Conservation (phyloP, 352 stramenopile genomes). For the Albugo laibachii region DNA sequence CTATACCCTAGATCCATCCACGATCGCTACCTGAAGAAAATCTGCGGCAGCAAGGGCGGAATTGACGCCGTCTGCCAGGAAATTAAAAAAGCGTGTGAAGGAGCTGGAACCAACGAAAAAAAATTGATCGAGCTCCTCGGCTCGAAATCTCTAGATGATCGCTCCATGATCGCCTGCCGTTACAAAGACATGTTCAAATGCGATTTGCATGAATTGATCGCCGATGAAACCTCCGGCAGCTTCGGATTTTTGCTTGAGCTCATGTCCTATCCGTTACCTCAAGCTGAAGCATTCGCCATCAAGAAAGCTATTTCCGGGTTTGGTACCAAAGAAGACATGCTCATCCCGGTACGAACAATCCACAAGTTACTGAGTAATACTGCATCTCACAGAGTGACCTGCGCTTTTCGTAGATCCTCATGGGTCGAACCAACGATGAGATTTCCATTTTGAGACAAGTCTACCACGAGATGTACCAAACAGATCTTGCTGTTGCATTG, state of each 20-base stretch:
- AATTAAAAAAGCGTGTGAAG: constrained; percentile 42
- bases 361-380: too few relatives aligned
- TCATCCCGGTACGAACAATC: constrained; percentile 29
- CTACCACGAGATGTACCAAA: constrained; percentile 57
- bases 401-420: constrained; percentile 18
- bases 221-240: constrained; percentile 39
- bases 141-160: constrained; percentile 21
- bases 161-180: constrained; percentile 32
- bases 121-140: constrained; percentile 29
- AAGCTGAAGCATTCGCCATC: constrained; percentile 49
- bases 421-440: constrained; percentile 59
- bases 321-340: constrained; percentile 34
- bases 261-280: constrained; percentile 30
- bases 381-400: too few relatives aligned
- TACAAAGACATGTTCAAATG: constrained; percentile 46
- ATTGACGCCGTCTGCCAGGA: constrained; percentile 31
- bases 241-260: constrained; percentile 49
- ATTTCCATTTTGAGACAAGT: constrained; percentile 49
- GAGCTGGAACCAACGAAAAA: constrained; percentile 44
- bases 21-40: constrained; percentile 8
- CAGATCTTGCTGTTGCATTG: constrained; percentile 43
- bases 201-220: constrained; percentile 37
- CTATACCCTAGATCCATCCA: constrained; percentile 8
- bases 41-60: too few relatives aligned
- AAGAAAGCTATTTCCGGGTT: constrained; percentile 24